These are phyloP conservation scores for Darksidea phi DNA, from an alignment of 495 filamentous ascomycete species.

Conservation along the genomic window DNA sequence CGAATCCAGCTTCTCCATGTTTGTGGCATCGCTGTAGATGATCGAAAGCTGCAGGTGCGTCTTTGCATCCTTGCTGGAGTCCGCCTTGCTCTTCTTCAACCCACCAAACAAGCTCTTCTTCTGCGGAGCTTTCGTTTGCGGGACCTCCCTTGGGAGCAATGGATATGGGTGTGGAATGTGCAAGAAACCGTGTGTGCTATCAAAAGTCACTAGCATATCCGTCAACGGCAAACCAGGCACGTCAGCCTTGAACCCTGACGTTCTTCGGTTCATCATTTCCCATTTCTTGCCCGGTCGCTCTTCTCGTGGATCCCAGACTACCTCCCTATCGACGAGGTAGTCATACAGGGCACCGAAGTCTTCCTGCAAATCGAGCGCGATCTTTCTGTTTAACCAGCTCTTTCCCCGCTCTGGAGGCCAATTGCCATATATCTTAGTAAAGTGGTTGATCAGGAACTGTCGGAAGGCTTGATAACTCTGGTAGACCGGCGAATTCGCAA, in stretches of 20 bases:
- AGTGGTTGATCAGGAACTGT: slow-evolving; percentile 56
- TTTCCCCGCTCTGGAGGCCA: slow-evolving; percentile 58
- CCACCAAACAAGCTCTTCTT: slow-evolving; percentile 40
- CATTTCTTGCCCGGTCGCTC: slow-evolving; percentile 56
- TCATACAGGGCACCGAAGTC: slow-evolving; percentile 71
- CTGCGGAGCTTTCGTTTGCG: slow-evolving; percentile 37
- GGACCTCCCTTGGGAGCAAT: slow-evolving; percentile 52
- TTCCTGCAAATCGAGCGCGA: slow-evolving; percentile 57
- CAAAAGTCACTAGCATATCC: slow-evolving; percentile 66
- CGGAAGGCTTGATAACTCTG: slow-evolving; percentile 56
- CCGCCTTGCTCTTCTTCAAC: slow-evolving; percentile 38
- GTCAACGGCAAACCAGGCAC: slow-evolving; percentile 61
- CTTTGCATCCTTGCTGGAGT: slow-evolving; percentile 33
- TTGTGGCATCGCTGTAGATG: slow-evolving; percentile 65
- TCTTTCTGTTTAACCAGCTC: slow-evolving; percentile 59
- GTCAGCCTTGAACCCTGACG: slow-evolving; percentile 58
- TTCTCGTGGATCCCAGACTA: slow-evolving; percentile 62
- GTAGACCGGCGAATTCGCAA: slow-evolving; percentile 43
- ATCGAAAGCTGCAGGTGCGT: slow-evolving; percentile 42
- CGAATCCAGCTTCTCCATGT: slow-evolving; percentile 62
- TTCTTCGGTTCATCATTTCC: slow-evolving; percentile 57
- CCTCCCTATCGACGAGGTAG: slow-evolving; percentile 68
- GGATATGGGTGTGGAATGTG: slow-evolving; percentile 72
- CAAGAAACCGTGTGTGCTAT: slow-evolving; percentile 60
- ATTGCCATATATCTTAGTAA: slow-evolving; percentile 52